A percentile compares a stretch with the other conserved stretches of the same genome.
Conservation (phyloP, 2,329 filamentous ascomycete species). For the Neonectria hederae region DNA sequence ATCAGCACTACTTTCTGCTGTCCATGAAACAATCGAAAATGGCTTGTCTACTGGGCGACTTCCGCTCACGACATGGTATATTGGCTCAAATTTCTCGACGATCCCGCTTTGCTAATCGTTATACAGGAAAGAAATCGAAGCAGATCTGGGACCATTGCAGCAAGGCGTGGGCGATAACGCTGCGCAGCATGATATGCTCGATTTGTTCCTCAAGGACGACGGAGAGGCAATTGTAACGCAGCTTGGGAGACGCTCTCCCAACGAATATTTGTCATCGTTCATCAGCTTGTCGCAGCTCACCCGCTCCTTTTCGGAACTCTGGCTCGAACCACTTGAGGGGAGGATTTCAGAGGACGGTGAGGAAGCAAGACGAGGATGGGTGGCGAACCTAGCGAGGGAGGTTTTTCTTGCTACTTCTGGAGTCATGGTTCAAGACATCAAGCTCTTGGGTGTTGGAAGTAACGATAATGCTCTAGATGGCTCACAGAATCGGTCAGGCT, state of each 20-base stretch:
- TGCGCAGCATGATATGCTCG: conserved; percentile 43
- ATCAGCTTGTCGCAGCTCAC: conserved; percentile 43
- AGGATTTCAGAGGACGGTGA: conserved; percentile 39
- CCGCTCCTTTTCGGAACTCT: conserved; percentile 44
- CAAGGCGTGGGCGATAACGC: conserved; percentile 28
- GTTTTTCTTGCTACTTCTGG: conserved; percentile 49
- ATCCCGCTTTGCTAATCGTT: conserved; percentile 11
- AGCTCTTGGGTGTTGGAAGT: conserved; percentile 40
- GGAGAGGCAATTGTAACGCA: conserved; percentile 44
- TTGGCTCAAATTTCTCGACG: background rate
- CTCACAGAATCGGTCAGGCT: conserved; percentile 26
- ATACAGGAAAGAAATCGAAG: conserved; percentile 42
- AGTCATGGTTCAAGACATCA: conserved; percentile 47
- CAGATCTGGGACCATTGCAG: conserved; percentile 11
- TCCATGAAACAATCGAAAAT: conserved; percentile 40
- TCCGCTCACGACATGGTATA: conserved; percentile 49
- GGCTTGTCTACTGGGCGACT: conserved; percentile 40
- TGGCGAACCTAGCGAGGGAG: conserved; percentile 47
- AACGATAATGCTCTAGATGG: conserved; percentile 16
- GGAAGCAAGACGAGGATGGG: conserved; percentile 39
- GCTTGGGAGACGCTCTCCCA: conserved; percentile 38
- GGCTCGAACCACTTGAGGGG: conserved; percentile 43
- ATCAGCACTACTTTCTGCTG: conserved; percentile 36
- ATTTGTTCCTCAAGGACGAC: conserved; percentile 41
- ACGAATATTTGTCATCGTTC: conserved; percentile 38